A percentile compares a stretch with the other conserved stretches of the same genome.
Conservation (phyloP, 2,329 filamentous ascomycete species). For the Trichoderma atroviride region DNA sequence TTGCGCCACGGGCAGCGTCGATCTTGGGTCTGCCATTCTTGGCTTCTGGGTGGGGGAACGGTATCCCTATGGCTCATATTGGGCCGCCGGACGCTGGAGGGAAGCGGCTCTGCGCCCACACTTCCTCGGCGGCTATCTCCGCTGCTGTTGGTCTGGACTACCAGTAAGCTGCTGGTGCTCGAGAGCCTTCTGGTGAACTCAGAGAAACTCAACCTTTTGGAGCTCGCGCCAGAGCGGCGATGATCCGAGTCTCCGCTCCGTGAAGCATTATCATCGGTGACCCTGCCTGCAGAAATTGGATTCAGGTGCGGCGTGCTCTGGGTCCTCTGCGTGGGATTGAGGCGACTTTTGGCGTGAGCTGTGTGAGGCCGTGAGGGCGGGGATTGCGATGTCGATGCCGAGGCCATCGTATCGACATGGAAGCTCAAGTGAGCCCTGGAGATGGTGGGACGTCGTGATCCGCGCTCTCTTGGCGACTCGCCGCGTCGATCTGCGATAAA, state of each 20-base stretch:
- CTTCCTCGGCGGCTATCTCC: slow-evolving; percentile 52
- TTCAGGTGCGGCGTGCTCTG: slow-evolving; percentile 54
- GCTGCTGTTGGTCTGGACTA: slow-evolving; percentile 60
- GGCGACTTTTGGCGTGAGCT: slow-evolving; percentile 53
- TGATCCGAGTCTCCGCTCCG: slow-evolving; percentile 44
- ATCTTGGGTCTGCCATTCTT: slow-evolving; percentile 43
- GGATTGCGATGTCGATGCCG: slow-evolving; percentile 26
- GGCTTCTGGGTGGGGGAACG: slow-evolving; percentile 38
- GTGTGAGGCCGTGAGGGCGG: slow-evolving; percentile 54
- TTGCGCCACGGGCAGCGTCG: slow-evolving; percentile 60
- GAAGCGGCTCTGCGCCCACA: slow-evolving; percentile 48
- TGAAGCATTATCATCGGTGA: slow-evolving; percentile 41
- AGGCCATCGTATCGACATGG: slow-evolving; percentile 32
- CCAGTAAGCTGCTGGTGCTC: slow-evolving; percentile 61
- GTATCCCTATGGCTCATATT: slow-evolving; percentile 49
- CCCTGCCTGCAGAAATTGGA: slow-evolving; percentile 34
- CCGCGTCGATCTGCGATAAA: slow-evolving; percentile 53
- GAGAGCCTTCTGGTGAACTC: slow-evolving; percentile 64
- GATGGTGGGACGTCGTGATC: slow-evolving; percentile 41
- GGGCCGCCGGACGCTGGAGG: slow-evolving; percentile 40
- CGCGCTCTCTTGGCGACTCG: slow-evolving; percentile 33
- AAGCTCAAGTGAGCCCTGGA: slow-evolving; percentile 41
- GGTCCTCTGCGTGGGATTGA: slow-evolving; percentile 47
- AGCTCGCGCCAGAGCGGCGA: slow-evolving; percentile 56
- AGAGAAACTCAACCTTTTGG: slow-evolving; percentile 62